Evolutionary conservation across 495 filamentous ascomycete genomes (phyloP), one percentile per base, ranked within the genome.

Genomic region (Podospora pseudocomata): DNA sequence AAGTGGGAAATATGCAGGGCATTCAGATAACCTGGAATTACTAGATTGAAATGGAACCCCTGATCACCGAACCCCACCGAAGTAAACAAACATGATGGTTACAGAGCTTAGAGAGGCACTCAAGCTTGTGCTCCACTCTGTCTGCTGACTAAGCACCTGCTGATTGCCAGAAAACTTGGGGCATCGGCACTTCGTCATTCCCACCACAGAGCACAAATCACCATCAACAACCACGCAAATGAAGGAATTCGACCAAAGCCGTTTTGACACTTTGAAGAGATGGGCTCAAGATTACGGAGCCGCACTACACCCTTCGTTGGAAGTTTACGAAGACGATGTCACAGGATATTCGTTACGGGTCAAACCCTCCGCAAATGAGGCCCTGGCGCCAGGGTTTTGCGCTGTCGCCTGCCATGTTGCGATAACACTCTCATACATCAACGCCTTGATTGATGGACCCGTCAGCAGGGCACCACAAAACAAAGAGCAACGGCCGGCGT

Each of bases 341-440:
- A 83, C 78, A 39, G 76, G 76, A 27, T 79, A 74, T 30, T 84
- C 82, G 3, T 75, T 84, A 11, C 79, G 82, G 59, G 79, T 82
- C 55, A 78, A 74, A 59, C 67, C 70, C 3, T 72, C 75, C 16
- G 65, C 54, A 18, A 39, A 30, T 2, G 34, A 71, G 23, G 30
- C 34, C 19, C 60, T 76, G 19, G 30, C 70, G 15, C 64, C 72
- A 1, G 76, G 73, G 0, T 79, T 80, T 13, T 60, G 27, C 18
- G 78, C 82, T 28, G 79, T 82, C 63, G 71, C 71, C 3, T 80
- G 82, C 26, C 78, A 80, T 5, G 55, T 77, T 4, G 72, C 71
- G 16, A 79, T 72, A 34, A 81, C 82, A 0, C 75, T 84, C 3
- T 83, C 81, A 0, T 83, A 78, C 64, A 72, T 83, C 60, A 81